Evolutionary conservation across 805 yeast genomes (phyloP), one percentile per base, ranked within the genome.

Genomic region (Hanseniaspora valbyensis): DNA sequence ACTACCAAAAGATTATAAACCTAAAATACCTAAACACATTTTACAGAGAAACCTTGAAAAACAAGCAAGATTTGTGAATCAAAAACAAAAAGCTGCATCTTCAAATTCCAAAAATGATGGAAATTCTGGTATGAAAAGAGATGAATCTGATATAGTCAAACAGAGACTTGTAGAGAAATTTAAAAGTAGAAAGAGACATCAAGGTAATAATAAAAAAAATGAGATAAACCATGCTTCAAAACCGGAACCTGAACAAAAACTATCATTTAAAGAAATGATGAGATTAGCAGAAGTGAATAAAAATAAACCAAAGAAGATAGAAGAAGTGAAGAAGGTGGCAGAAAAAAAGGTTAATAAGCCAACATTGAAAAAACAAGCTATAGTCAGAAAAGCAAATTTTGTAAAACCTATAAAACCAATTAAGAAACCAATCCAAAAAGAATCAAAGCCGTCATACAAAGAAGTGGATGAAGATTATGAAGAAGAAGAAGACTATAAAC

Each of bases 401-500:
- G 16, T 5, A 32, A 32, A 5, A 32, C 6, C n/a, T 32, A 8
- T n/a, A 13, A 8, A 32, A 32, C 7, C 9, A 32, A 32, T 13
- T 5, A 32, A 32, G 34, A 10, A 32, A 32, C n/a, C n/a, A n/a
- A n/a, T 66, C 33, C 68, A 71, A 46, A 71, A 72, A 49, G 12
- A 28, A 28, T 28, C 30, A 28, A 28, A 28, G 7, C 30, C 16
- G 9, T 32, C 34, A 5, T 5, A n/a, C 34, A 78, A 75, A 50
- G 75, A 72, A 50, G 73, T 74, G 6, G 70, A 70, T 22, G 74
- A 67, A 36, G 87, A 85, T 59, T 90, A 92, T 96, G 97, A 90
- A 50, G 73, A 75, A 7, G 70, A 70, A 22, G 74, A 67, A 36
- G 87, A 85, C 59, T 90, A 92, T 96, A 97, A 90, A 61, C 96